Evolutionary conservation across 2,329 filamentous ascomycete genomes (phyloP).

Genomic region (Magnaporthales sp.): DNA sequence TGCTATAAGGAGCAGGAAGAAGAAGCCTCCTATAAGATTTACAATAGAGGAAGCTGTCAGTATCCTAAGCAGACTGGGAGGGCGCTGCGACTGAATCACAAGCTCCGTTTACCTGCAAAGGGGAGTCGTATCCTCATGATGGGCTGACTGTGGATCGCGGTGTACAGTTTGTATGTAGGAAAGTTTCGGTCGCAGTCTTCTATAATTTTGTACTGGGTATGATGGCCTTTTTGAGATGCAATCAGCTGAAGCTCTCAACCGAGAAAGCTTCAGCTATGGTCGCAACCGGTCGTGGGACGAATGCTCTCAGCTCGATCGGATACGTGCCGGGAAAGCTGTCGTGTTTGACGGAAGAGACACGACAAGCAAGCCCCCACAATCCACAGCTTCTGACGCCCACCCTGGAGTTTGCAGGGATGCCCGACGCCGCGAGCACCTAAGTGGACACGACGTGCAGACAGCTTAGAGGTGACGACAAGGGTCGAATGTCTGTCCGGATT

Average conservation of each 20-base stretch:
- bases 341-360: neutral
- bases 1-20: slow-evolving; percentile 62
- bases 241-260: neutral
- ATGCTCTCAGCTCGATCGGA: neutral
- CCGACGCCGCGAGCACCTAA: neutral
- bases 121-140: slow-evolving; percentile 78
- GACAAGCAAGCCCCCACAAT: neutral
- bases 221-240: neutral
- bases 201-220: neutral
- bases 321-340: neutral
- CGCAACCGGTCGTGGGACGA: neutral
- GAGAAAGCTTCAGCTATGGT: neutral
- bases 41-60: neutral
- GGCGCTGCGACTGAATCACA: neutral
- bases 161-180: neutral
- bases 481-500: neutral
- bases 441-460: neutral
- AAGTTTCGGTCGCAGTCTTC: neutral
- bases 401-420: neutral
- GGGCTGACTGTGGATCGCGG: slow-evolving; percentile 6
- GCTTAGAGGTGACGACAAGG: neutral
- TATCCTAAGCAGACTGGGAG: neutral
- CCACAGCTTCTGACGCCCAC: neutral
- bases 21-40: slow-evolving; percentile 49
- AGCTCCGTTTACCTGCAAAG: slow-evolving; percentile 61